Percentiles rank a stretch among this genome's conserved stretches.
These are phyloP conservation scores for Cystofilobasidium capitatum DNA, from an alignment of 768 basidiomycete genomes.

Conservation along the genomic window DNA sequence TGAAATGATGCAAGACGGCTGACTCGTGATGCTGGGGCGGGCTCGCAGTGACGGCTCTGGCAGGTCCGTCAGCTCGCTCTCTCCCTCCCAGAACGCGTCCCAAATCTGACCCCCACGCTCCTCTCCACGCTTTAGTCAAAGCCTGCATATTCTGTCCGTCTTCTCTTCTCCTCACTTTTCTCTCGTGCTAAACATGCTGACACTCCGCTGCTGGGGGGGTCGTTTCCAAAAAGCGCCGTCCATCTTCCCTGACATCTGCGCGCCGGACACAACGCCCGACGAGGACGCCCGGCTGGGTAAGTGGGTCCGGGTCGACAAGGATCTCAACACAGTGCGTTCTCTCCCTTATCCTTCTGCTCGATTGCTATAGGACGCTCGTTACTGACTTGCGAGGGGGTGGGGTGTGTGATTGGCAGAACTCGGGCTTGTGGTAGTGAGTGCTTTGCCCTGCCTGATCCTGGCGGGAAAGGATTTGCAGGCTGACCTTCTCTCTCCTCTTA, in stretches of 20 bases:
- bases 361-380: no score
- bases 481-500: no score
- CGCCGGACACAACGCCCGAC: slow-evolving; percentile 58
- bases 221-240: slow-evolving; percentile 42
- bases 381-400: no score
- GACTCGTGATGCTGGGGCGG: neutral
- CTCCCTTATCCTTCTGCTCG: no score
- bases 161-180: neutral
- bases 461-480: no score
- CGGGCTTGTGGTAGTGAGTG: slow-evolving; percentile 51
- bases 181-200: neutral
- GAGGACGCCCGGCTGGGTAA: slow-evolving; percentile 57
- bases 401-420: slow-evolving; percentile 42
- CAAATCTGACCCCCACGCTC: neutral
- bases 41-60: slow-evolving; percentile 65
- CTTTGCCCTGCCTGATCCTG: no score
- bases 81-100: neutral
- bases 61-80: slow-evolving; percentile 39
- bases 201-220: neutral
- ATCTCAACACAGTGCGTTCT: slow-evolving; percentile 51
- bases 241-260: slow-evolving; percentile 52
- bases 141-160: slow-evolving; percentile 17
- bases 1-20: no score
- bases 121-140: neutral
- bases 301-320: slow-evolving; percentile 79